Evolutionary conservation across 2,329 filamentous ascomycete species (phyloP).

Genomic region (Colletotrichum siamense): DNA sequence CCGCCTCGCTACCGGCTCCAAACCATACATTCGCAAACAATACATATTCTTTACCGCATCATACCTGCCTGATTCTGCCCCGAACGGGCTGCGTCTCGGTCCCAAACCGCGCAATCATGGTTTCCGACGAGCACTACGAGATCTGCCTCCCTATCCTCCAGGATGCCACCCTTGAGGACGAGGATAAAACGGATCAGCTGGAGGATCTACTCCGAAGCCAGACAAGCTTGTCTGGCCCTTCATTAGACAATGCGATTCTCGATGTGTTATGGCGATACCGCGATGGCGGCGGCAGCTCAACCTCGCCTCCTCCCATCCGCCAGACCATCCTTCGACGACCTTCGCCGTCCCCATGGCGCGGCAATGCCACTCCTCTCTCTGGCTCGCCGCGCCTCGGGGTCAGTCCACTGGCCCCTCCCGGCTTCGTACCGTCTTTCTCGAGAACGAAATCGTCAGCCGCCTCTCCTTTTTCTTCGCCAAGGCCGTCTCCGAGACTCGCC

Average conservation of each 20-base stretch:
- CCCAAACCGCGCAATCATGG: conserved; percentile 64
- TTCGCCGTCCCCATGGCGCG: conserved; percentile 93
- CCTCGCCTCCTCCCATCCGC: conserved; percentile 84
- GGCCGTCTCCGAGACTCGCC: conserved; percentile 88
- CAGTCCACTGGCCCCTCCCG: conserved; percentile 83
- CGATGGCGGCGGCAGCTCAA: conserved; percentile 66
- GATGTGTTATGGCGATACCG: conserved; percentile 90
- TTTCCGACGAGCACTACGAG: conserved; percentile 92
- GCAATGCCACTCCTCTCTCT: conserved; percentile 78
- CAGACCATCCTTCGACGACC: conserved; percentile 89
- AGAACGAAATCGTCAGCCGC: conserved; percentile 79
- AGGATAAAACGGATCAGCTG: conserved; percentile 88
- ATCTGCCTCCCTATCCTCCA: conserved; percentile 88
- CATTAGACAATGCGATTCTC: conserved; percentile 87
- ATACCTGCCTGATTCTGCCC: neutral
- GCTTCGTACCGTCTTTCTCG: conserved; percentile 80
- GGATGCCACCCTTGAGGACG: conserved; percentile 83
- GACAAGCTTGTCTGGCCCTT: conserved; percentile 75
- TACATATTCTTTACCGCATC: conserved; percentile 7
- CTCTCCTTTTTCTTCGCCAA: conserved; percentile 92
- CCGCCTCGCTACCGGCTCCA: conserved; percentile 10
- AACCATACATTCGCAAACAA: conserved; percentile 15
- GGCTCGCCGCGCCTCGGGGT: conserved; percentile 84
- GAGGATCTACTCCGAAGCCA: conserved; percentile 85
- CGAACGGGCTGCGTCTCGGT: neutral